Base-by-base conservation (phyloP, 257 asterid species). In the Paraleonurus japonicus region DNA sequence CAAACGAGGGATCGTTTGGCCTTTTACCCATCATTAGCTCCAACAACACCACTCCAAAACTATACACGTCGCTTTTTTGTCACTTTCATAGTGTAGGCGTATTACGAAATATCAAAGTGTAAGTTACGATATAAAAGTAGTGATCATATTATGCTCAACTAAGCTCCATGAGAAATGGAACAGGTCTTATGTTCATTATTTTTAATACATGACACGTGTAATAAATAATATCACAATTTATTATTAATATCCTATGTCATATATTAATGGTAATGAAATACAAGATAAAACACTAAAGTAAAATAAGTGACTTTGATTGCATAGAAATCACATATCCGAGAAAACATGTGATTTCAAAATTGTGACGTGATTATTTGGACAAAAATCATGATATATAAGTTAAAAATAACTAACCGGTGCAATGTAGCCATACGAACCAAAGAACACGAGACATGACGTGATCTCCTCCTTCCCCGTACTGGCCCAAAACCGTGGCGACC, bases 371-470 rank as follows among this genome's bases (percentile, higher is more conserved):
- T 28, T 28, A 28, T 3, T 28, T 6, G 33, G 5, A 3, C 33
- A 10, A 45, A 63, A 39, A 22, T 23, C 20, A 63, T 37, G 68
- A 19, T 16, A 17, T 17, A 23, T n/a, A 33, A 57, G 28, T 24
- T 3, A 67, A 3, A 43, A 15, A 37, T 30, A 19, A 16, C 81
- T 50, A 57, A 92, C 97, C 97, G 98, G 98, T 12, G 98, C 98
- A 27, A 92, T 92, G 57, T 92, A 92, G 28, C 98, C 96, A 6
- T 81, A 86, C 57, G 98, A 92, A 69, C 98, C 98, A n/a, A n/a
- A 19, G 96, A 39, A 92, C 74, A 64, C 79, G 83, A 22, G 98
- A 87, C 87, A 83, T 86, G 63, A 70, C 84, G 65, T 81, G 88
- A 26, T 81, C 91, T 7, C 81, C 79, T 45, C 47, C 82, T 1